Evolutionary conservation across 1,284 basidiomycete species (phyloP).

Genomic region (Trametes sp.): DNA sequence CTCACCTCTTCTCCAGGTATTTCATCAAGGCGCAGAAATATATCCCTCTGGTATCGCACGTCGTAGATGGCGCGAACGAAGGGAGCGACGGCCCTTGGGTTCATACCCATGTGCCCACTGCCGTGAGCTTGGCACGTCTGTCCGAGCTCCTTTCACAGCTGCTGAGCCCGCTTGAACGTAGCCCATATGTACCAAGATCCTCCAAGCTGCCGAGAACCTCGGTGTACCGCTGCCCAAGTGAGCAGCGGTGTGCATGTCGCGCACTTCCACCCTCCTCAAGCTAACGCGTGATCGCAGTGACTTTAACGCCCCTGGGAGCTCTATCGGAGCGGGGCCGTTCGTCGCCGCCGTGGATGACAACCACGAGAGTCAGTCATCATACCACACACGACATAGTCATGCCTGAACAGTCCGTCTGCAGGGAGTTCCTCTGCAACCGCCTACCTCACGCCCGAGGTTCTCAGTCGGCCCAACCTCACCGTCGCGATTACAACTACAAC

Average conservation of each 20-base stretch:
- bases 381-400: background rate
- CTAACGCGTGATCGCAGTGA: constrained; percentile 33
- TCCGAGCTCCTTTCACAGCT: background rate
- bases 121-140: constrained; percentile 15
- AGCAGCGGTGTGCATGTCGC: background rate
- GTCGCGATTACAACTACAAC: constrained; percentile 46
- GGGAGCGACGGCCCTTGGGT: constrained; percentile 37
- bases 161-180: background rate
- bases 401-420: constrained; percentile 3
- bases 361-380: constrained; percentile 39
- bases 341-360: constrained; percentile 41
- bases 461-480: constrained; percentile 48
- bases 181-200: constrained; percentile 25
- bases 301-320: constrained; percentile 40
- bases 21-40: constrained; percentile 42
- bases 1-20: constrained; percentile 34
- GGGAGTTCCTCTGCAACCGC: constrained; percentile 49
- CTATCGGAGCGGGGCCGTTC: constrained; percentile 39
- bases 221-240: constrained; percentile 38
- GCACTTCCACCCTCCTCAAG: background rate
- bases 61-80: constrained; percentile 20
- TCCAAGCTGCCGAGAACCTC: constrained; percentile 30
- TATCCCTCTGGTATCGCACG: constrained; percentile 30
- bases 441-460: constrained; percentile 46
- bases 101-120: constrained; percentile 29